These are phyloP conservation scores for Incumbomyces delicatus DNA, from an alignment of 2,329 filamentous ascomycete genomes.

Conservation along the genomic window DNA sequence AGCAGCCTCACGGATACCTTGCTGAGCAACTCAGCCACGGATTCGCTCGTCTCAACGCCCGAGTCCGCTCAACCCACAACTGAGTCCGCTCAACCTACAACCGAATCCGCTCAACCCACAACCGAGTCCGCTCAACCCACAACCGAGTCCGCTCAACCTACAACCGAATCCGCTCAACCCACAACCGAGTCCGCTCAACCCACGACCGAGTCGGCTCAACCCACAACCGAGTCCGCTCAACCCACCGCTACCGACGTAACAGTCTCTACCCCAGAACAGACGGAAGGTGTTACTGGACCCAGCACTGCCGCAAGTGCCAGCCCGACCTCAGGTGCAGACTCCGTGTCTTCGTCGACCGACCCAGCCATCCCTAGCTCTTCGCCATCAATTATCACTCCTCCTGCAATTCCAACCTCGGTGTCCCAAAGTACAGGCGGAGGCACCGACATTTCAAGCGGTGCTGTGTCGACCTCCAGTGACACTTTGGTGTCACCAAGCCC, in stretches of 20 bases:
- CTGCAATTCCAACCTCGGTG: background rate
- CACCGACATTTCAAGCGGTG: background rate
- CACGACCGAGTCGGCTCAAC: background rate
- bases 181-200: too few species aligned
- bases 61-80: background rate
- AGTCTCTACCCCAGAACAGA: background rate
- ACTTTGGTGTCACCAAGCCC: conserved; percentile 1
- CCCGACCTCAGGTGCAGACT: background rate
- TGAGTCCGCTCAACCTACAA: too few species aligned
- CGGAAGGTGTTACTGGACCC: background rate
- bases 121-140: too few species aligned
- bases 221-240: background rate
- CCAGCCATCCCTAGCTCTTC: background rate
- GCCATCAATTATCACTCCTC: conserved; percentile 2
- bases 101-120: too few species aligned
- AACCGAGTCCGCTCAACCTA: too few species aligned
- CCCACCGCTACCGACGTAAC: background rate
- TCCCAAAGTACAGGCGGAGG: background rate
- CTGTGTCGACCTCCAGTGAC: background rate
- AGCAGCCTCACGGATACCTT: background rate
- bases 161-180: too few species aligned
- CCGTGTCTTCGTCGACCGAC: background rate
- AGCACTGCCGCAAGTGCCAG: background rate
- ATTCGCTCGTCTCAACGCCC: too few species aligned
- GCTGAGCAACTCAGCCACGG: background rate